phyloP scores from a whole-genome alignment of 495 filamentous ascomycete species.

The Podospora bellae-mahoneyi region DNA sequence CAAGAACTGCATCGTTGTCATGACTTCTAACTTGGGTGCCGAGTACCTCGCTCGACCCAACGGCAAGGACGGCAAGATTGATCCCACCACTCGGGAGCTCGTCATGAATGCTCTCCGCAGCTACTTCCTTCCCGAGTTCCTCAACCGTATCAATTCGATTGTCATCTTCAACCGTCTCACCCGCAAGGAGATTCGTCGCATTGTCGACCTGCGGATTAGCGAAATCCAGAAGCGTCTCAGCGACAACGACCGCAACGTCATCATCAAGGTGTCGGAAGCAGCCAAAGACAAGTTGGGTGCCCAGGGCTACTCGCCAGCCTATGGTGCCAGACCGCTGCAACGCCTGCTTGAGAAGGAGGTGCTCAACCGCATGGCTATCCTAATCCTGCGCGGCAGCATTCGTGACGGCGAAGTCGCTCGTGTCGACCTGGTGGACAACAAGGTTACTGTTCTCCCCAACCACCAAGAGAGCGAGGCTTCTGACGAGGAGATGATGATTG shows the following conservation, averaged over 20 bases:
- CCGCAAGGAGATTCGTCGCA: slow-evolving; percentile 81
- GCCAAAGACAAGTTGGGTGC: slow-evolving; percentile 87
- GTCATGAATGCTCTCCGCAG: slow-evolving; percentile 85
- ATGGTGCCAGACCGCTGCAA: slow-evolving; percentile 83
- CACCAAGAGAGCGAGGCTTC: slow-evolving; percentile 63
- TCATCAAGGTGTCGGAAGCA: slow-evolving; percentile 68
- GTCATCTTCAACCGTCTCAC: slow-evolving; percentile 99
- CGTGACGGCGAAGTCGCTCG: slow-evolving; percentile 78
- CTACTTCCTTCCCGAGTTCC: slow-evolving; percentile 97
- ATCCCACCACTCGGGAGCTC: slow-evolving; percentile 78
- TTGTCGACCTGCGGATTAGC: slow-evolving; percentile 83
- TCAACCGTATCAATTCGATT: slow-evolving; percentile 90
- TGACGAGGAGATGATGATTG: slow-evolving; percentile 68
- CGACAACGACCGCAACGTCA: slow-evolving; percentile 76
- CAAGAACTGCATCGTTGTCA: slow-evolving; percentile 96
- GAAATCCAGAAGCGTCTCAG: slow-evolving; percentile 89
- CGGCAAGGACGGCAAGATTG: slow-evolving; percentile 76
- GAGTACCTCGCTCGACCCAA: slow-evolving; percentile 83
- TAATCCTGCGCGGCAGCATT: slow-evolving; percentile 81
- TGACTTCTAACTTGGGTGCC: slow-evolving; percentile 96
- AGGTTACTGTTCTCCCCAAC: slow-evolving; percentile 77
- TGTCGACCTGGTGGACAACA: slow-evolving; percentile 68
- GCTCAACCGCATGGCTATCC: slow-evolving; percentile 83
- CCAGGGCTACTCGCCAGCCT: slow-evolving; percentile 88
- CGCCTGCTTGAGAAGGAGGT: slow-evolving; percentile 95